Conservation (phyloP, 306 rosid species). For the Fragaria iinumae region DNA sequence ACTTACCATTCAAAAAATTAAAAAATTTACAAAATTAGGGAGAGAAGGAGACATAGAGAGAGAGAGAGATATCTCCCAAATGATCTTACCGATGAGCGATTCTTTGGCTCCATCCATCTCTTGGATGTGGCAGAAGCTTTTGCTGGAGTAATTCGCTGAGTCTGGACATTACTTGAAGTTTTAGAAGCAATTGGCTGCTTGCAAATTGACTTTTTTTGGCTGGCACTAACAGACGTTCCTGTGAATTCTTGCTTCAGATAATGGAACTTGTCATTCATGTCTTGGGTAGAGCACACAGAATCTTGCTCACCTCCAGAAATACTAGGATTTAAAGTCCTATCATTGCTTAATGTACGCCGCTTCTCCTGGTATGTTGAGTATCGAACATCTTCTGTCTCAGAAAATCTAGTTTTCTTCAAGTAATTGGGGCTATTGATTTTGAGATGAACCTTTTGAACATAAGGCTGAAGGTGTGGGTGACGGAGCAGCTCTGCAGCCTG, state of each 20-base stretch:
- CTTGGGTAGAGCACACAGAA: conserved; percentile 63
- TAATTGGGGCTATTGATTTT: conserved; percentile 68
- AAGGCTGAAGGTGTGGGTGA: conserved; percentile 79
- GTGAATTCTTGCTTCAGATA: conserved; percentile 45
- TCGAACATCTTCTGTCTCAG: conserved; percentile 48
- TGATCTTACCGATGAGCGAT: conserved; percentile 48
- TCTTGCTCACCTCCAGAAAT: conserved; percentile 79
- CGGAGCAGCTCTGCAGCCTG: conserved; percentile 92
- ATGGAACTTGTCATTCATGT: conserved; percentile 58
- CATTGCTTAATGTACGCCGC: conserved; percentile 58
- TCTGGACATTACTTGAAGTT: conserved; percentile 43
- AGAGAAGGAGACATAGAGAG: conserved; percentile 6
- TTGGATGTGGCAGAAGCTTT: conserved; percentile 51
- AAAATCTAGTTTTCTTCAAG: conserved; percentile 74
- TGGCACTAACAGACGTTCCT: conserved; percentile 41
- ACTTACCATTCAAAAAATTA: neutral
- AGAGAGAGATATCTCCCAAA: conserved; percentile 24
- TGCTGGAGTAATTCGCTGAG: conserved; percentile 38
- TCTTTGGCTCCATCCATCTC: conserved; percentile 53
- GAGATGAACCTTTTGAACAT: conserved; percentile 74
- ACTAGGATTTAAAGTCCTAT: conserved; percentile 76
- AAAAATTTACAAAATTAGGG: neutral
- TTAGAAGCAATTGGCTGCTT: conserved; percentile 51
- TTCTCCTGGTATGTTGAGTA: conserved; percentile 40
- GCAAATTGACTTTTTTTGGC: conserved; percentile 39